phyloP scores from a whole-genome alignment of 305 asterid genomes.

The Caryopteris hybrid region DNA sequence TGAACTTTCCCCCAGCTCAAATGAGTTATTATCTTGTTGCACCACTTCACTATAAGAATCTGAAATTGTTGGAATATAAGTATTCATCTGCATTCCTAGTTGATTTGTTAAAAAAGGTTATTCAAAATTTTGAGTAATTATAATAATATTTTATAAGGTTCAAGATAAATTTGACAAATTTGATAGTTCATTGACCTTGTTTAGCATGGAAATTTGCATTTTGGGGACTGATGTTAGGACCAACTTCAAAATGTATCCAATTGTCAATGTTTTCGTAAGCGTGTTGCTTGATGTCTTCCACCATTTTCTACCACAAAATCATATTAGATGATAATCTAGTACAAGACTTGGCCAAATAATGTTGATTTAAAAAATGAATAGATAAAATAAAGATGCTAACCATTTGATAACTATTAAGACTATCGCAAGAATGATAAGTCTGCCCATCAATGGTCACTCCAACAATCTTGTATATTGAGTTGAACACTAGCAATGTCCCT shows the following conservation, averaged over 20 bases:
- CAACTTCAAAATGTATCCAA: slow-evolving; percentile 29
- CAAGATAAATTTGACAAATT: no score
- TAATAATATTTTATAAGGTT: no score
- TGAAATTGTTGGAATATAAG: slow-evolving; percentile 21
- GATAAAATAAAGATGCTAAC: slow-evolving; percentile 33
- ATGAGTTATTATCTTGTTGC: slow-evolving; percentile 23
- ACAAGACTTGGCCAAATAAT: neutral
- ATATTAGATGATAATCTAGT: neutral
- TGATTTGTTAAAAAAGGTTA: slow-evolving; percentile 25
- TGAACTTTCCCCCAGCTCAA: slow-evolving; percentile 33
- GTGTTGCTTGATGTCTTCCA: slow-evolving; percentile 46
- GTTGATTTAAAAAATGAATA: neutral
- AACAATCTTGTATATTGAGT: slow-evolving; percentile 46
- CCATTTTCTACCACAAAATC: slow-evolving; percentile 33
- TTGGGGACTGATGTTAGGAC: slow-evolving; percentile 19
- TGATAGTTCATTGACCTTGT: slow-evolving; percentile 29
- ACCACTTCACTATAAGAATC: slow-evolving; percentile 17
- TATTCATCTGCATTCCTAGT: slow-evolving; percentile 27
- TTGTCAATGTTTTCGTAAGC: slow-evolving; percentile 35
- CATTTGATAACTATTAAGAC: slow-evolving; percentile 41
- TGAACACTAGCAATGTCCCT: slow-evolving; percentile 39
- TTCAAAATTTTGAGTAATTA: no score
- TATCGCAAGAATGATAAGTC: slow-evolving; percentile 32
- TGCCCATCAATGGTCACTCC: slow-evolving; percentile 57
- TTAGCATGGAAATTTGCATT: slow-evolving; percentile 16